These are phyloP conservation scores for Cichorium intybus DNA, from an alignment of 140 eudicot species.

Conservation along the genomic window DNA sequence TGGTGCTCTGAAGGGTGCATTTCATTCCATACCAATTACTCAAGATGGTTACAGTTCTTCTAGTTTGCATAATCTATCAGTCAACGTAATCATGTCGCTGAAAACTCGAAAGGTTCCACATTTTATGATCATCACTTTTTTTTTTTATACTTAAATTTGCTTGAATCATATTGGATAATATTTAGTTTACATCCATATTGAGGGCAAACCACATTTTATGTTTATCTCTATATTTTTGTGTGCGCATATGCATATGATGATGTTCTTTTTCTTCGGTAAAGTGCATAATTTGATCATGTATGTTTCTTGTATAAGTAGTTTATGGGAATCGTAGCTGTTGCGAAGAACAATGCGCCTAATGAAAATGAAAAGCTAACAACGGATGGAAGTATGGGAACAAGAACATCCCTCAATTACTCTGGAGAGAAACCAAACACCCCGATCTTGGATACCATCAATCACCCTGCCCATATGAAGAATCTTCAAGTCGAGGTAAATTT, in stretches of 20 bases:
- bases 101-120: conserved; percentile 29
- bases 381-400: conserved; percentile 9
- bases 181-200: too few relatives aligned
- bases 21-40: neutral
- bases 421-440: conserved; percentile 66
- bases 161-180: too few relatives aligned
- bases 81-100: neutral
- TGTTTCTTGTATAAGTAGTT: conserved; percentile 10
- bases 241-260: neutral
- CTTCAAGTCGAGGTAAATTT: conserved; percentile 47
- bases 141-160: too few relatives aligned
- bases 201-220: too few relatives aligned
- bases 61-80: conserved; percentile 7
- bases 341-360: conserved; percentile 23
- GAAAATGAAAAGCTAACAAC: conserved; percentile 18
- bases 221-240: neutral
- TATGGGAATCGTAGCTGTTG: conserved; percentile 1
- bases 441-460: conserved; percentile 56
- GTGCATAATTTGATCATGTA: neutral
- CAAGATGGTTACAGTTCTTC: conserved; percentile 17
- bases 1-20: conserved; percentile 23
- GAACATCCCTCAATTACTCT: conserved; percentile 31
- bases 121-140: neutral
- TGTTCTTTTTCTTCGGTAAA: neutral
- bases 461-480: conserved; percentile 68